Conservation (phyloP, 2,329 filamentous ascomycete genomes). For the Trichoderma breve region DNA sequence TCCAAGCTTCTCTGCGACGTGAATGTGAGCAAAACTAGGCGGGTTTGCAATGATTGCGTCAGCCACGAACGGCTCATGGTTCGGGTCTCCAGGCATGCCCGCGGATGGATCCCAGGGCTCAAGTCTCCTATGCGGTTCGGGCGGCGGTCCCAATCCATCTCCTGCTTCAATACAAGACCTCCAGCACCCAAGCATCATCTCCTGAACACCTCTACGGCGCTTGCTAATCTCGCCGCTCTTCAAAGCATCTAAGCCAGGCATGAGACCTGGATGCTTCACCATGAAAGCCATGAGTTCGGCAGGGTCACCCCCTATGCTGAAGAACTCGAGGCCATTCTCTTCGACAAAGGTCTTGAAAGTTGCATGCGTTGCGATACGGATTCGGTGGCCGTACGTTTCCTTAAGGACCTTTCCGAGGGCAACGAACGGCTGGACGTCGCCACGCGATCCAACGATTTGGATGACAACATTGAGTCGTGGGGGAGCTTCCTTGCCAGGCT, state of each 20-base stretch:
- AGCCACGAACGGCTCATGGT: conserved; percentile 69
- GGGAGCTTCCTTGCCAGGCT: conserved; percentile 55
- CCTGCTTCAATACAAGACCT: conserved; percentile 78
- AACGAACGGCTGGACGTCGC: conserved; percentile 74
- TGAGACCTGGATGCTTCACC: conserved; percentile 83
- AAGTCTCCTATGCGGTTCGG: conserved; percentile 45
- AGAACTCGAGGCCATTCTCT: conserved; percentile 72
- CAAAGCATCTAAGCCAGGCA: conserved; percentile 77
- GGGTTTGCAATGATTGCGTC: conserved; percentile 79
- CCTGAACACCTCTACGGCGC: conserved; percentile 69
- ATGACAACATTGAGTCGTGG: conserved; percentile 68
- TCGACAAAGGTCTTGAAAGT: conserved; percentile 67
- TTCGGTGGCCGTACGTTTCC: conserved; percentile 65
- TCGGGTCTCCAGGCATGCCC: conserved; percentile 41
- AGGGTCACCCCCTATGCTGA: conserved; percentile 72
- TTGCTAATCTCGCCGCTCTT: conserved; percentile 74
- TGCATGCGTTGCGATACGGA: conserved; percentile 70
- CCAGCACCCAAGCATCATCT: conserved; percentile 85
- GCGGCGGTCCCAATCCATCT: conserved; percentile 57
- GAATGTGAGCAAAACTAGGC: conserved; percentile 73
- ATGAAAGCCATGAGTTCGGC: conserved; percentile 82
- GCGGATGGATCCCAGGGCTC: conserved; percentile 43
- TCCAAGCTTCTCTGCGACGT: conserved; percentile 71
- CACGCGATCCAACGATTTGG: conserved; percentile 71
- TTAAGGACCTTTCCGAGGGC: conserved; percentile 65